Base-by-base conservation (phyloP, 2,329 filamentous ascomycete genomes). In the Thermoascus crustaceus region DNA sequence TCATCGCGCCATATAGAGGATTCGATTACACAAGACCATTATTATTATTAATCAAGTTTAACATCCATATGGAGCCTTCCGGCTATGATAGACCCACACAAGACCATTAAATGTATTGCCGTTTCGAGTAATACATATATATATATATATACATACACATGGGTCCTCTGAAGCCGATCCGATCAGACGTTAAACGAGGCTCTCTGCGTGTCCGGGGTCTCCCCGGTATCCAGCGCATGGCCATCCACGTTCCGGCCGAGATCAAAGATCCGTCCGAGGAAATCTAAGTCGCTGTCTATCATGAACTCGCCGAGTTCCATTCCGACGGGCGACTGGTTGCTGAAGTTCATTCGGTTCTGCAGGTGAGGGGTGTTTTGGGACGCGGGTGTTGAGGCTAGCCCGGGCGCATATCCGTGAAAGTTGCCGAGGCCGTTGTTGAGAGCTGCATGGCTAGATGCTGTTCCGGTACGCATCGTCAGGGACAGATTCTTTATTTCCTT, bases 241-340 rank as follows among this genome's bases (percentile, higher is more conserved):
- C 8, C 26, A 10, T 29, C 26, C 7, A 13, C 14, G 9, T 10
- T 37, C 3, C 30, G 35, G 24, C 22, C 32, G 10, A 37, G 10
- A 32, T 37, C 35, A 14, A 32, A 37, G 8, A 37, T 23, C 29
- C 20, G 31, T 9, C 35, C 35, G 3, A 37, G 35, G 18, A 25
- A 32, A 20, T 37, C 35, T 2, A 37, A 20, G 16, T 37, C 35
- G 10, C 26, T 32, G 10, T 37, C 35, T n/a, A 37, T 37, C 35
- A 37, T 37, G 14, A 37, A 37, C 13, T 37, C 35, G n/a, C 35
- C 35, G 14, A 37, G 35, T 7, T 37, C 35, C n/a, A 37, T 17
- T 13, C 35, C 25, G 3, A 32, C 35, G 10, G 35, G 29, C 2
- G 35, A 37, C 18, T 37, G 27, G 35, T 29, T 27, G 20, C 19